A percentile compares a stretch with the other conserved stretches of the same genome.
Conservation (phyloP, 2,329 filamentous ascomycete genomes). For the Penicillium sp. region DNA sequence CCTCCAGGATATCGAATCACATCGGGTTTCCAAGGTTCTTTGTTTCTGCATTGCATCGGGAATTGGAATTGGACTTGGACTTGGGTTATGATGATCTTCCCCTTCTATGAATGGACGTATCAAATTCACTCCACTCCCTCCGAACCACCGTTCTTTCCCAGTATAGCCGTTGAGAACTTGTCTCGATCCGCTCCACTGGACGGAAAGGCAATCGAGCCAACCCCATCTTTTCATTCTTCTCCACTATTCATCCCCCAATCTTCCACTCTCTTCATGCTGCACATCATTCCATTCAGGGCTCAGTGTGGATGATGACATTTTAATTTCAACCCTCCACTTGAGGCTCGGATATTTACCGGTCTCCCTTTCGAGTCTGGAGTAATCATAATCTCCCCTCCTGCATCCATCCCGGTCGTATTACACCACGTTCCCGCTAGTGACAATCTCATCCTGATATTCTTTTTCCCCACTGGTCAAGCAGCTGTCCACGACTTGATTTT, state of each 20-base stretch:
- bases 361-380: conserved; percentile 25
- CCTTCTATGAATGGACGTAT: conserved; percentile 14
- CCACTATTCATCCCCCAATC: conserved; percentile 1
- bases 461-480: conserved; percentile 10
- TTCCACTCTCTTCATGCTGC: conserved; percentile 25
- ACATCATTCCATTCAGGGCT: conserved; percentile 23
- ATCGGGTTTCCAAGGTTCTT: too few relatives aligned
- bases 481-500: conserved; percentile 11
- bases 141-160: conserved; percentile 11
- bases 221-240: not conserved
- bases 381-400: conserved; percentile 29
- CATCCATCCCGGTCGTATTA: conserved; percentile 37
- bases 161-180: not conserved
- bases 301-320: too few relatives aligned
- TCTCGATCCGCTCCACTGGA: not conserved
- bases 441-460: conserved; percentile 31
- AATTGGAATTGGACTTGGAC: too few relatives aligned
- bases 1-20: too few relatives aligned
- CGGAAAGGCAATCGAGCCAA: too few relatives aligned
- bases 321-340: not conserved
- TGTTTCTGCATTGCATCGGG: too few relatives aligned
- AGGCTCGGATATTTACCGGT: conserved; percentile 20
- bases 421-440: conserved; percentile 36
- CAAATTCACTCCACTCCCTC: conserved; percentile 16
- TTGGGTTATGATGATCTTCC: too few relatives aligned